phyloP scores from a whole-genome alignment of 768 basidiomycete species.

The Hypsizygus marmoreus region DNA sequence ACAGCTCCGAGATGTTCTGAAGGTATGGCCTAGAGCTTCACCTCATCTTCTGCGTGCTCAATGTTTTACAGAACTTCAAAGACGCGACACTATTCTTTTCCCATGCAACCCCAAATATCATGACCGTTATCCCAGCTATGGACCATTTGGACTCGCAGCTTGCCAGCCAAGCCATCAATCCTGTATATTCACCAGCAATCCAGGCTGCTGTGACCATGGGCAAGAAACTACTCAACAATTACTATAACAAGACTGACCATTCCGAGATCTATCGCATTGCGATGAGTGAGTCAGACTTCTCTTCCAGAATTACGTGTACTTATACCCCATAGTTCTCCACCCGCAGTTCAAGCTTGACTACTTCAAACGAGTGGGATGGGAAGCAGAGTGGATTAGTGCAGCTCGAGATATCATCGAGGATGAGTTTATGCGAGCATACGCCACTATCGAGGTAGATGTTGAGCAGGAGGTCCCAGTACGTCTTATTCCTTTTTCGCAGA shows the following conservation, averaged over 20 bases:
- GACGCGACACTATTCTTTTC: conserved; percentile 34
- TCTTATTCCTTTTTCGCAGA: too few species aligned
- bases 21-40: too few species aligned
- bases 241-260: conserved; percentile 25
- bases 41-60: too few species aligned
- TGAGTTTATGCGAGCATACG: conserved; percentile 18
- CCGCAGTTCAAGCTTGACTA: conserved; percentile 36
- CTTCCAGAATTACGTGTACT: background rate
- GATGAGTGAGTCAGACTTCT: conserved; percentile 32
- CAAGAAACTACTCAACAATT: conserved; percentile 29
- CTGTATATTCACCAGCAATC: conserved; percentile 17
- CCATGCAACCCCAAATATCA: conserved; percentile 21
- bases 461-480: too few species aligned
- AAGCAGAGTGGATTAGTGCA: conserved; percentile 26
- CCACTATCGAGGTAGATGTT: background rate
- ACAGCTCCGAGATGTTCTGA: conserved; percentile 30
- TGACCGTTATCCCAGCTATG: conserved; percentile 40
- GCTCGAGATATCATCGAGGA: conserved; percentile 22
- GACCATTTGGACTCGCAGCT: conserved; percentile 29
- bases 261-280: conserved; percentile 30
- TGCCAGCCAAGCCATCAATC: conserved; percentile 9
- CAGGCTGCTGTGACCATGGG: conserved; percentile 19
- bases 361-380: conserved; percentile 30
- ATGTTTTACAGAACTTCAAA: conserved; percentile 35
- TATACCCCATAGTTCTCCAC: conserved; percentile 34